Evolutionary conservation across 352 stramenopile genomes (phyloP), one percentile per base, ranked within the genome.

Genomic region (Phytophthora syringae): DNA sequence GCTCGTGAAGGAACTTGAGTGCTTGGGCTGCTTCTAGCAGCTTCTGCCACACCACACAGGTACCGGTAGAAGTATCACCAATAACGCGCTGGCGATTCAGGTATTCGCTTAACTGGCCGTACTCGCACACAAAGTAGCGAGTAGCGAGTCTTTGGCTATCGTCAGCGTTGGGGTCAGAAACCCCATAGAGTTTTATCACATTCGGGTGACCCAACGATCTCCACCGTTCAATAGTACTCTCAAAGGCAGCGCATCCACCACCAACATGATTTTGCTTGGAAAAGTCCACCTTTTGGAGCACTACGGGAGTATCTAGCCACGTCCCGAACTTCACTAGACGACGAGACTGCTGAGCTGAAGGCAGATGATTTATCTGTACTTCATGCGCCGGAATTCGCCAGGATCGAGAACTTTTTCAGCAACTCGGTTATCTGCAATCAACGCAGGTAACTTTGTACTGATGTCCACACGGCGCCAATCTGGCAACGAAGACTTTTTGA

Each of bases 1-100:
- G 47, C 16, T 60, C 36, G 27, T 77, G 70, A 9, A 77, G 49
- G 18, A 60, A 76, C n/a, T 67, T n/a, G n/a, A n/a, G 57, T 16
- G 73, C 68, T 32, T 67, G 43, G 1, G 64, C 53, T 15, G 50
- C 64, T 52, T 77, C 70, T 11, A 68, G 40, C 0, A 77, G 45
- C n/a, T 71, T 74, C 25, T 61, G 28, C 70, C 70, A 74, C 2
- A 62, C 42, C 7, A 55, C 1, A 16, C 28, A 5, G 18, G 16
- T 3, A 12, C n/a, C n/a, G n/a, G n/a, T n/a, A n/a, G n/a, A 45
- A 6, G 45, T 53, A 28, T 36, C n/a, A 0, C 43, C 50, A 32
- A 3, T 37, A n/a, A n/a, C 6, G n/a, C 44, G 25, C 21, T 66
- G 51, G 1, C 25, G 39, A 34, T 56, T 45, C 39, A 77, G 45